A percentile compares a stretch with the other conserved stretches of the same genome.
Conservation (phyloP, 2,329 filamentous ascomycete genomes). For the Akanthomyces lecanii region DNA sequence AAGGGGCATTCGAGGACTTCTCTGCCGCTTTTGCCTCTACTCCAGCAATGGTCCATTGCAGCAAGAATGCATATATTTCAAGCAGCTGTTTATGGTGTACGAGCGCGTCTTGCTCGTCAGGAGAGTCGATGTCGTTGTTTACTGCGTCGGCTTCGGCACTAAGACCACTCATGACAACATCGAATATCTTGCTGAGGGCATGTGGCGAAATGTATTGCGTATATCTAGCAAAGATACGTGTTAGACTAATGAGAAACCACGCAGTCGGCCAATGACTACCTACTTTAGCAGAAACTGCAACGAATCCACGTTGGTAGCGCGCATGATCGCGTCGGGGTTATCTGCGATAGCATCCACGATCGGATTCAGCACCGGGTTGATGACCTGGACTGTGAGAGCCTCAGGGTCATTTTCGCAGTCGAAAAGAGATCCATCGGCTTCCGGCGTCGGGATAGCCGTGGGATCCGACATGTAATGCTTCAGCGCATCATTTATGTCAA, state of each 20-base stretch:
- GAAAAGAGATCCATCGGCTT: slow-evolving; percentile 76
- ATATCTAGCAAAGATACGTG: slow-evolving; percentile 56
- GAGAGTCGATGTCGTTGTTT: slow-evolving; percentile 76
- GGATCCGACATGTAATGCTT: slow-evolving; percentile 97
- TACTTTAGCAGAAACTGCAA: slow-evolving; percentile 96
- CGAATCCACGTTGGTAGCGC: slow-evolving; percentile 79
- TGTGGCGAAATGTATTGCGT: slow-evolving; percentile 73
- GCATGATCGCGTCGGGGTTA: slow-evolving; percentile 81
- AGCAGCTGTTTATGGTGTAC: slow-evolving; percentile 85
- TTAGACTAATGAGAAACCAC: slow-evolving; percentile 16
- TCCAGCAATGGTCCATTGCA: slow-evolving; percentile 94
- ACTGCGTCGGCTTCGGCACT: slow-evolving; percentile 81
- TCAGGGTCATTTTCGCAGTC: slow-evolving; percentile 94
- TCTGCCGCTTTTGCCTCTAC: slow-evolving; percentile 92
- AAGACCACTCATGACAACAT: slow-evolving; percentile 81
- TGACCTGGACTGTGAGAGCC: slow-evolving; percentile 67
- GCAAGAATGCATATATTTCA: slow-evolving; percentile 88
- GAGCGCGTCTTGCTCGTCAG: slow-evolving; percentile 82
- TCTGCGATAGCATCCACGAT: slow-evolving; percentile 91
- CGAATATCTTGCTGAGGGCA: slow-evolving; percentile 87
- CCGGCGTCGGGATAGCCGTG: slow-evolving; percentile 72
- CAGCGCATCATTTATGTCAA: slow-evolving; percentile 94
- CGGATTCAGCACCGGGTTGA: slow-evolving; percentile 83
- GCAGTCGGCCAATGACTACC: slow-evolving; percentile 31
- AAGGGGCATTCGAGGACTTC: slow-evolving; percentile 67